These are phyloP conservation scores for Pichia kudriavzevii DNA, from an alignment of 1,139 yeast genomes.

Conservation along the genomic window DNA sequence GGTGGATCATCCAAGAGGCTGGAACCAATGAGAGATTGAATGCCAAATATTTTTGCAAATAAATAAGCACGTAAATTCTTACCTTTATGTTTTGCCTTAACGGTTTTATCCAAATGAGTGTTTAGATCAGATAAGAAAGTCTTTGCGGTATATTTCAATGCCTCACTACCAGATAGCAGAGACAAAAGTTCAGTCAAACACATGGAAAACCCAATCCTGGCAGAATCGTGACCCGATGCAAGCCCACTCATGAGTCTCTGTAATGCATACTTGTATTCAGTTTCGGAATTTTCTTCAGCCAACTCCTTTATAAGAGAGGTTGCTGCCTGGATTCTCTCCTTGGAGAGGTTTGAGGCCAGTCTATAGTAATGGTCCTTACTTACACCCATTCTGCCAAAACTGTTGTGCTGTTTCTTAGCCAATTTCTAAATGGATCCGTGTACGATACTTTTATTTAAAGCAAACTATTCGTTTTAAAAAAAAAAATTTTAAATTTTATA, in stretches of 20 bases:
- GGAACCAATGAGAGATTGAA: constrained; percentile 66
- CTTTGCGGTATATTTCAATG: constrained; percentile 28
- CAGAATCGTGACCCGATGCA: constrained; percentile 73
- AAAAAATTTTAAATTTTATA: too few species aligned
- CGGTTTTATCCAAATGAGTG: constrained; percentile 29
- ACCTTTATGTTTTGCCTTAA: constrained; percentile 55
- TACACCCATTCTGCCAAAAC: constrained; percentile 42
- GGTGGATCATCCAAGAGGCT: neutral
- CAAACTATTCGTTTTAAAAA: too few species aligned
- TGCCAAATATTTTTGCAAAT: constrained; percentile 81
- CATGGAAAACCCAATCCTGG: constrained; percentile 82
- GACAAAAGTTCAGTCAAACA: constrained; percentile 69
- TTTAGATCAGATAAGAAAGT: constrained; percentile 38
- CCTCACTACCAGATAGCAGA: constrained; percentile 31
- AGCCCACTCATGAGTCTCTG: constrained; percentile 74
- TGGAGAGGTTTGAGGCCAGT: constrained; percentile 68
- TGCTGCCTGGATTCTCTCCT: constrained; percentile 70
- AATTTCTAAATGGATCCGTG: too few species aligned
- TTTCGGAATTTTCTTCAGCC: constrained; percentile 32
- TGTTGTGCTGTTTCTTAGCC: too few species aligned
- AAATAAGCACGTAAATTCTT: constrained; percentile 74
- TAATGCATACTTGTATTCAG: constrained; percentile 79
- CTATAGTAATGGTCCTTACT: constrained; percentile 71
- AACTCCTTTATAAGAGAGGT: constrained; percentile 56
- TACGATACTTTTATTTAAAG: too few species aligned